phyloP scores from a whole-genome alignment of 768 basidiomycete species.

The Chlorophyllum brunneum region DNA sequence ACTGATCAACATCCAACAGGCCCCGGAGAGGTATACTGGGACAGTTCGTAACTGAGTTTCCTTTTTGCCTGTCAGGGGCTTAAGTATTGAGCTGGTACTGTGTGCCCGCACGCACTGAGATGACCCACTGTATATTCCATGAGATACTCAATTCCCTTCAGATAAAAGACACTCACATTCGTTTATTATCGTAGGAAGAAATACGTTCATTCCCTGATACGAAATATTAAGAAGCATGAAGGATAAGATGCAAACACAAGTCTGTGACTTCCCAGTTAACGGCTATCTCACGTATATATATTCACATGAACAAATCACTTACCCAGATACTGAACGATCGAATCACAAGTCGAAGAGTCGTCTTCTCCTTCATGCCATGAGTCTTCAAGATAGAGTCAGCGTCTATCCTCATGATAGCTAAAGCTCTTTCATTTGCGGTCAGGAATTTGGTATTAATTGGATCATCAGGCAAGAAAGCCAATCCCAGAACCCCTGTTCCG shows the following conservation, averaged over 20 bases:
- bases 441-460: slow-evolving; percentile 24
- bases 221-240: slow-evolving; percentile 37
- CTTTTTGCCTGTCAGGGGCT: no score
- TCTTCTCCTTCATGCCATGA: slow-evolving; percentile 13
- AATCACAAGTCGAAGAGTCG: slow-evolving; percentile 4
- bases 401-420: slow-evolving; percentile 26
- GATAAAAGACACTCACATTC: slow-evolving; percentile 30
- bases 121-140: slow-evolving; percentile 26
- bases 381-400: slow-evolving; percentile 20
- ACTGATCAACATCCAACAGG: slow-evolving; percentile 33
- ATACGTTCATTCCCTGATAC: slow-evolving; percentile 39
- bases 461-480: slow-evolving; percentile 25
- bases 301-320: neutral
- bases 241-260: slow-evolving; percentile 25
- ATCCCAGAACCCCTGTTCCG: slow-evolving; percentile 21
- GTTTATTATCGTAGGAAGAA: slow-evolving; percentile 43
- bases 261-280: slow-evolving; percentile 18
- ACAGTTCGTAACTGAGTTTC: slow-evolving; percentile 46
- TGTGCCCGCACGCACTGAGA: slow-evolving; percentile 32
- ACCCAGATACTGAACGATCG: slow-evolving; percentile 19
- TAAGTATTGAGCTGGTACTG: no score
- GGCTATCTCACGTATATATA: neutral
- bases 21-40: slow-evolving; percentile 38
- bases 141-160: neutral
- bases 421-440: slow-evolving; percentile 22